A percentile compares a stretch with the other conserved stretches of the same genome.
phyloP scores from a whole-genome alignment of 352 stramenopile species.

The Phytopythium montanum region DNA sequence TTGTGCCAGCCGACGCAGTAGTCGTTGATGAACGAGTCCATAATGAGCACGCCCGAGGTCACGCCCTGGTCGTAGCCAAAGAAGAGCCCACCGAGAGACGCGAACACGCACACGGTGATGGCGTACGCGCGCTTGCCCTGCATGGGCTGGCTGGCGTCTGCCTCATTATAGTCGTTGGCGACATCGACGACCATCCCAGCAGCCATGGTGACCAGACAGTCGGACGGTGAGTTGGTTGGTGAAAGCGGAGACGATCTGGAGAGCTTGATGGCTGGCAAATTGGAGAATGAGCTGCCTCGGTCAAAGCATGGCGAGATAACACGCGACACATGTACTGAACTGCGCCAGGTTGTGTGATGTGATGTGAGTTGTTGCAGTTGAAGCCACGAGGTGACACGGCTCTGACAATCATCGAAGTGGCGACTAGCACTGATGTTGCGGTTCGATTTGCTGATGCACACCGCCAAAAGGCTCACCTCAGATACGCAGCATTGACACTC shows the following conservation, averaged over 20 bases:
- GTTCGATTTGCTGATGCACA: too few species aligned
- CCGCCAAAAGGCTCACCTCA: too few species aligned
- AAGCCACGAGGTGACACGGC: too few species aligned
- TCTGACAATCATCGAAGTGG: too few species aligned
- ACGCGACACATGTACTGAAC: too few species aligned
- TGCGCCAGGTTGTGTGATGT: too few species aligned
- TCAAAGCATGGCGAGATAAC: too few species aligned
- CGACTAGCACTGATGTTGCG: too few species aligned
- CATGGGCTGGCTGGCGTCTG: neutral
- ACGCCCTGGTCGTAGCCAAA: slow-evolving; percentile 9
- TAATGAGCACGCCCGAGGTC: slow-evolving; percentile 26
- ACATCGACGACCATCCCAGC: slow-evolving; percentile 12
- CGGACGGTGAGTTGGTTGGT: neutral
- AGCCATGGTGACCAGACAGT: slow-evolving; percentile 13
- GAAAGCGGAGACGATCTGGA: neutral
- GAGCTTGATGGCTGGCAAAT: neutral
- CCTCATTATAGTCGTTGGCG: neutral
- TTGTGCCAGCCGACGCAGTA: slow-evolving; percentile 35
- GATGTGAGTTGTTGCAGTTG: too few species aligned
- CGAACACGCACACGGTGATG: slow-evolving; percentile 11
- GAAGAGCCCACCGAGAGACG: slow-evolving; percentile 4
- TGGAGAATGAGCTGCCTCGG: neutral
- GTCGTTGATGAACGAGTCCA: slow-evolving; percentile 31
- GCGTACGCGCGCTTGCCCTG: slow-evolving; percentile 13
- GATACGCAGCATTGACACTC: too few species aligned